Evolutionary conservation across 176 grass and related monocot genomes (phyloP).

Genomic region (Oryza glaberrima): DNA sequence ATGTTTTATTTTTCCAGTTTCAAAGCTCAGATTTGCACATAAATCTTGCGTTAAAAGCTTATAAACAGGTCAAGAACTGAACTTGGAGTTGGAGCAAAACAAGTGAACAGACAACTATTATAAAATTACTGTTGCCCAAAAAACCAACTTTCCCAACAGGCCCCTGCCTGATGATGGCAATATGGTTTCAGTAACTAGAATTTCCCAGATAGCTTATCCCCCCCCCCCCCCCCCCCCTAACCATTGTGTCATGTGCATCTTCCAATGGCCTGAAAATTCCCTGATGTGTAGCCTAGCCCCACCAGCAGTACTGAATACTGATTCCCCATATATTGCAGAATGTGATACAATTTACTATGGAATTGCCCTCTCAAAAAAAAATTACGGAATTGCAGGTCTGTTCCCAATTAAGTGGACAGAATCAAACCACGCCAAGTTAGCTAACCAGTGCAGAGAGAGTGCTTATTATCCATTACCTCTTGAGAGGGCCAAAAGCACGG

Average conservation of each 20-base stretch:
- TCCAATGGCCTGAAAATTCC: neutral
- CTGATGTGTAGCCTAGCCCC: no score
- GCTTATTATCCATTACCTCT: constrained; percentile 53
- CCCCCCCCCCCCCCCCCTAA: neutral
- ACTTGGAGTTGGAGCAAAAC: neutral
- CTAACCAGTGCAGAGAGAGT: neutral
- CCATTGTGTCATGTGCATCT: neutral
- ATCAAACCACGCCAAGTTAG: constrained; percentile 6
- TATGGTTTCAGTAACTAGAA: neutral
- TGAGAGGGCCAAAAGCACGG: constrained; percentile 73
- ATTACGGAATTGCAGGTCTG: neutral
- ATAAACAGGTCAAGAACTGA: neutral
- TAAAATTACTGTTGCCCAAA: neutral
- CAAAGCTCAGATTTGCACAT: neutral
- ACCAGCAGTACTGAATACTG: neutral
- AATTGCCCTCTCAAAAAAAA: no score
- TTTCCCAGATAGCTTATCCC: neutral
- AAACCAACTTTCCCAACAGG: neutral
- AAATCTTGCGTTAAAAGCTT: neutral
- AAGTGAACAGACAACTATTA: neutral
- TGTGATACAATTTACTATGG: neutral
- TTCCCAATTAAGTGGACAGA: neutral
- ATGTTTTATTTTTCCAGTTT: neutral
- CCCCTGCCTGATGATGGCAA: neutral
- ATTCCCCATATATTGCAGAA: neutral